Conservation (phyloP, 2,329 filamentous ascomycete genomes). For the Mycogone perniciosa region DNA sequence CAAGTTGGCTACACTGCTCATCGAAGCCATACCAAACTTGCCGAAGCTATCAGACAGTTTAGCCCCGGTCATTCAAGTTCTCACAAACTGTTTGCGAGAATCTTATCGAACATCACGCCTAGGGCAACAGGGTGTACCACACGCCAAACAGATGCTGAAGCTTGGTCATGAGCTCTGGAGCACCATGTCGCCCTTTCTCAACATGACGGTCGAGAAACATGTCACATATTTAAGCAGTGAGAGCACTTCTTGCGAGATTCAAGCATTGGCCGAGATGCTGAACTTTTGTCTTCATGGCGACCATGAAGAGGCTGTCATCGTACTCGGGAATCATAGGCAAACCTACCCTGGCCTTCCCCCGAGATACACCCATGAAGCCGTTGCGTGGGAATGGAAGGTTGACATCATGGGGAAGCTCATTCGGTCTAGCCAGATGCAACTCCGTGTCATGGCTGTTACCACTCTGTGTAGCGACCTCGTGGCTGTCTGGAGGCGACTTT, state of each 20-base stretch:
- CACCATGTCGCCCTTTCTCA: conserved; percentile 36
- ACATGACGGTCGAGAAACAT: conserved; percentile 47
- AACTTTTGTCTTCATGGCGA: conserved; percentile 33
- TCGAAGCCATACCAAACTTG: conserved; percentile 34
- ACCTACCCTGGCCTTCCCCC: conserved; percentile 32
- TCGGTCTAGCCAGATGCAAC: conserved; percentile 80
- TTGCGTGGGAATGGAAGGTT: conserved; percentile 64
- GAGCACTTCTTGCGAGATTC: conserved; percentile 33
- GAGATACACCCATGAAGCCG: conserved; percentile 40
- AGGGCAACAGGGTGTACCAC: conserved; percentile 16
- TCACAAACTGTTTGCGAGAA: conserved; percentile 28
- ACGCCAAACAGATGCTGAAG: conserved; percentile 29
- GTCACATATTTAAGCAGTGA: conserved; percentile 46
- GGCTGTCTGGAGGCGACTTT: conserved; percentile 53
- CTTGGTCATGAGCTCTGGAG: conserved; percentile 39
- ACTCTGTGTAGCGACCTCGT: conserved; percentile 67
- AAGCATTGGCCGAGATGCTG: conserved; percentile 39
- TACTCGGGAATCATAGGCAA: conserved; percentile 20
- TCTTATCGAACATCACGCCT: conserved; percentile 18
- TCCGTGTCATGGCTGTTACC: conserved; percentile 74
- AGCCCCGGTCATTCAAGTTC: conserved; percentile 30
- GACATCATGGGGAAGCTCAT: conserved; percentile 64
- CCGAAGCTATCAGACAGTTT: conserved; percentile 44
- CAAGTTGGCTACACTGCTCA: conserved; percentile 36
- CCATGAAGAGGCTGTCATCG: conserved; percentile 28